These are phyloP conservation scores for Dactylellina cionopaga DNA, from an alignment of 2,329 filamentous ascomycete genomes.

Conservation along the genomic window DNA sequence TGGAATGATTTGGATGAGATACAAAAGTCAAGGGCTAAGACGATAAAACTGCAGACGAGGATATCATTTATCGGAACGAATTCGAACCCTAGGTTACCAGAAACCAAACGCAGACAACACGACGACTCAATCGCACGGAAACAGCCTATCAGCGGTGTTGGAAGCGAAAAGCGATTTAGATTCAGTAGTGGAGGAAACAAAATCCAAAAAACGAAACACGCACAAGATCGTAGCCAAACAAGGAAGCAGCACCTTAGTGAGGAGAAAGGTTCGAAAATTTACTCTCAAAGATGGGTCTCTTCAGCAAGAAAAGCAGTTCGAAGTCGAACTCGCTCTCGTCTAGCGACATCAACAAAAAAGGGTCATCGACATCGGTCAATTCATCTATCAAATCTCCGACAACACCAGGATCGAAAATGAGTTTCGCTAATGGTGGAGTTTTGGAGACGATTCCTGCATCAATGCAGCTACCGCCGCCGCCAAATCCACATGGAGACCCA, in stretches of 20 bases:
- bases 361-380: constrained; percentile 63
- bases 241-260: neutral
- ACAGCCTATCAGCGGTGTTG: neutral
- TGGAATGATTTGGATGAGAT: constrained; percentile 19
- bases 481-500: constrained; percentile 87
- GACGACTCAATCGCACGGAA: neutral
- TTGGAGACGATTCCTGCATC: constrained; percentile 69
- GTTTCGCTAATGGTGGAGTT: constrained; percentile 45
- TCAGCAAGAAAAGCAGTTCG: constrained; percentile 65
- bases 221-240: neutral
- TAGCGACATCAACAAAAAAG: constrained; percentile 64
- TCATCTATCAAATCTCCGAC: constrained; percentile 61
- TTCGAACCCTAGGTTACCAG: neutral
- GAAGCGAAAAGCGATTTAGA: neutral
- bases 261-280: constrained; percentile 10
- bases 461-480: constrained; percentile 81
- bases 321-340: constrained; percentile 62
- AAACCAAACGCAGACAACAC: constrained; percentile 3
- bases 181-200: neutral
- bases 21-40: constrained; percentile 22
- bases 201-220: neutral
- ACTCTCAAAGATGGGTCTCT: constrained; percentile 63
- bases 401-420: constrained; percentile 55
- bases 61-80: constrained; percentile 9
- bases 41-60: neutral